Evolutionary conservation across 2,329 filamentous ascomycete species (phyloP), one percentile per base, ranked within the genome.

Genomic region (Curvularia eragrostidis): DNA sequence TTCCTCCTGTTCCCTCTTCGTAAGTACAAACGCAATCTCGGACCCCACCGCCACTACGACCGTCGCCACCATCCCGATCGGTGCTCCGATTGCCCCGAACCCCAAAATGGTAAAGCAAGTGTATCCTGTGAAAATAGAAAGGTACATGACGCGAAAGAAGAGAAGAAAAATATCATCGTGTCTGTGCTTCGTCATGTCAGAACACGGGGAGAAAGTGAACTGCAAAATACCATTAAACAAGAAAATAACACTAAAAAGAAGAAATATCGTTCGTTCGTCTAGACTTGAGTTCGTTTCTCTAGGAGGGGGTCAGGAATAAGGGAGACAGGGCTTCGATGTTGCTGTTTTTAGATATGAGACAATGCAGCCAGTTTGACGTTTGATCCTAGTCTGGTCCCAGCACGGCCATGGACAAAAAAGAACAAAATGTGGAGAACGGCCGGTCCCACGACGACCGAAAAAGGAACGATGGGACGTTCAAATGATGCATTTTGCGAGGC

Each of bases 71-170:
- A 62, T 39, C 10, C 52, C 59, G 19, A 62, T 54, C 15, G 53
- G 49, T 3, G 58, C 53, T 8, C 61, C 61, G 21, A 62, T 53
- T 13, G 48, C 46, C 21, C 59, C 59, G 36, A 64, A 62, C 6
- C 56, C 59, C 13, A 64, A 44, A 36, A 59, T 62, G 1, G 59
- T 64, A 46, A 64, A 64, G 36, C 59, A 61, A 8, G 59, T 59
- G 23, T 58, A 56, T 19, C 61, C 59, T 7, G 57, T 56, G 38
- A 58, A 56, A 19, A 64, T 64, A 7, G 61, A 59, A 24, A 62
- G 56, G 18, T 64, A 64, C 41, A 52, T 54, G 36, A 53, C 51
- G 18, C 61, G 59, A 48, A 64, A 64, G 53, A 64, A 57, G 18
- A 64, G 61, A 12, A 64, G 38, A 28, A 64, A 64, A 10, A 64